Conservation (phyloP, 2,329 filamentous ascomycete genomes). For the Stenocarpella maydis region DNA sequence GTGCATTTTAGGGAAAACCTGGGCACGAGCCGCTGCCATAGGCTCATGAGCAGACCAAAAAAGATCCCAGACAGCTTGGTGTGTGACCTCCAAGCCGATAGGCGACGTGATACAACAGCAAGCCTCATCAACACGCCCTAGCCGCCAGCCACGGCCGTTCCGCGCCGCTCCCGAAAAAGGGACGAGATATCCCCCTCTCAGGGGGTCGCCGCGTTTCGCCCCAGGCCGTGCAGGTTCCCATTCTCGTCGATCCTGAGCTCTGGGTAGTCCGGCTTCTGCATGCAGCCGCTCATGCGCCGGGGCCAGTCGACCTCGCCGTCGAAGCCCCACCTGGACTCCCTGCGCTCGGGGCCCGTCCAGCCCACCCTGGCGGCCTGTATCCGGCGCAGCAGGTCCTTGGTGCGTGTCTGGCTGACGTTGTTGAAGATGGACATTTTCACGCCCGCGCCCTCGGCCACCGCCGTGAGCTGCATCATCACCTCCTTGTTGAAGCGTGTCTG, state of each 20-base stretch:
- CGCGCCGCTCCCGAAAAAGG: not conserved
- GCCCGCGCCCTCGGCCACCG: not conserved
- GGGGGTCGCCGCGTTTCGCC: not conserved
- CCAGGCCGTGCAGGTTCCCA: not conserved
- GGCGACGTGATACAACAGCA: conserved; percentile 9
- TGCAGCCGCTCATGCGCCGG: conserved; percentile 19
- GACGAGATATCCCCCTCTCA: not conserved
- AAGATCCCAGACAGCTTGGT: not conserved
- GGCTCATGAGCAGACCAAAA: not conserved
- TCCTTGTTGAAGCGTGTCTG: conserved; percentile 16
- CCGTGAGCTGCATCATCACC: not conserved
- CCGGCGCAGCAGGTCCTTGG: not conserved
- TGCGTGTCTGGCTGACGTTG: conserved; percentile 19
- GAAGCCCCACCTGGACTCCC: conserved; percentile 12
- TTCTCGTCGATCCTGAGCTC: conserved; percentile 21
- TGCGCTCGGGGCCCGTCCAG: conserved; percentile 13
- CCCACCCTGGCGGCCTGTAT: conserved; percentile 5
- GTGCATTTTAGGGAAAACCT: not conserved
- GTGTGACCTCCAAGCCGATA: not conserved
- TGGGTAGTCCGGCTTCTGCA: conserved; percentile 22
- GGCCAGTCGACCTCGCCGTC: conserved; percentile 21
- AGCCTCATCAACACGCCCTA: not conserved
- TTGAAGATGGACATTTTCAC: conserved; percentile 10
- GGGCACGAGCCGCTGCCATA: not conserved
- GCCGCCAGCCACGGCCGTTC: not conserved